phyloP scores from a whole-genome alignment of 495 filamentous ascomycete species.

The Filosporella fistucella region DNA sequence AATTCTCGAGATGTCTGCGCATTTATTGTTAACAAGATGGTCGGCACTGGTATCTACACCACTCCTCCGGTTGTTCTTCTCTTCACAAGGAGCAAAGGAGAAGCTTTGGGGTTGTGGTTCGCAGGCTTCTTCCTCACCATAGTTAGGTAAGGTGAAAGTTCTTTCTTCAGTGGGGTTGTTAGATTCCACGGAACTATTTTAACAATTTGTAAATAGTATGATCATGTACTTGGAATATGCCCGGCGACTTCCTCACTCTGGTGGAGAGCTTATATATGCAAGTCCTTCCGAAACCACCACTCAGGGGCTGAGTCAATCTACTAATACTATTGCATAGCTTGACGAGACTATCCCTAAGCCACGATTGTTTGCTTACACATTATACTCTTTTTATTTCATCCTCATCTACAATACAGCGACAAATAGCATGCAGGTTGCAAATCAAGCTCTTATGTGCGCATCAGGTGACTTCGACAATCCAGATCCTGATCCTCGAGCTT shows the following conservation, averaged over 20 bases:
- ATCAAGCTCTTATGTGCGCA: not conserved
- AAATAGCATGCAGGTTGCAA: not conserved
- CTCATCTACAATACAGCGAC: not conserved
- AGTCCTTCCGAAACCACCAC: too few species aligned
- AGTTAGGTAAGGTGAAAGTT: too few species aligned
- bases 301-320: too few species aligned
- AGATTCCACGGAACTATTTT: too few species aligned
- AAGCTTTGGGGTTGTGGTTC: not conserved
- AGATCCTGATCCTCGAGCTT: not conserved
- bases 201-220: conserved; percentile 2
- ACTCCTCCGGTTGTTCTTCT: not conserved
- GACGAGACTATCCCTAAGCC: too few species aligned
- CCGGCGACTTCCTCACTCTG: conserved; percentile 4
- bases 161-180: too few species aligned
- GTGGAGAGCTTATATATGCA: conserved; percentile 6
- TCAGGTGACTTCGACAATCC: not conserved
- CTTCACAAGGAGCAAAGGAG: conserved; percentile 3
- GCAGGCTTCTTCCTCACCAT: not conserved
- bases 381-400: not conserved
- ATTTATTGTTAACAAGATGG: conserved; percentile 10
- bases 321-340: too few species aligned
- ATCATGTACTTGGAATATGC: conserved; percentile 7
- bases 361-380: not conserved
- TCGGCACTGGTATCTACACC: conserved; percentile 8
- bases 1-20: conserved; percentile 5